A percentile compares a stretch with the other conserved stretches of the same genome.
phyloP scores from a whole-genome alignment of 139 green algal genomes.

The Closterium sp. region DNA sequence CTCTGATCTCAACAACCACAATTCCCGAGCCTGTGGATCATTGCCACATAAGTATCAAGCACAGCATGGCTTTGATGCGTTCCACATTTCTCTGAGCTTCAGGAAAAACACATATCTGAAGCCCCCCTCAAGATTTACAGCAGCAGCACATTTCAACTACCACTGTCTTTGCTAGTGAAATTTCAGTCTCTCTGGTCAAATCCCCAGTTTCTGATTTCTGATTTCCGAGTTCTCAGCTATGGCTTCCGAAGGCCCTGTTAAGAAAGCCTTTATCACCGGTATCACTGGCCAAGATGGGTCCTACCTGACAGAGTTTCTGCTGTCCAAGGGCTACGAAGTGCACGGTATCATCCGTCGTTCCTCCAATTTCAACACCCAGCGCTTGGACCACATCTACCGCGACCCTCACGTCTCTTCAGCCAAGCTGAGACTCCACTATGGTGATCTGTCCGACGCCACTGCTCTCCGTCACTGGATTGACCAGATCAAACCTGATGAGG shows the following conservation, averaged over 20 bases:
- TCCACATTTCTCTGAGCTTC: neutral
- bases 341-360: conserved; percentile 67
- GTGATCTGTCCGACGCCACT: conserved; percentile 63
- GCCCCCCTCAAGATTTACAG: too few species aligned
- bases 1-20: neutral
- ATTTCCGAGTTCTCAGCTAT: neutral
- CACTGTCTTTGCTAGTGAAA: too few species aligned
- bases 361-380: conserved; percentile 63
- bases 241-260: conserved; percentile 29
- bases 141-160: too few species aligned
- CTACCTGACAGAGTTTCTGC: conserved; percentile 73
- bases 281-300: conserved; percentile 68
- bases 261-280: conserved; percentile 68
- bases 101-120: neutral
- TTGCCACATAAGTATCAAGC: neutral
- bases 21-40: neutral
- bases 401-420: conserved; percentile 28
- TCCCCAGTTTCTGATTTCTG: neutral
- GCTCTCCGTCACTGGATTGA: conserved; percentile 49
- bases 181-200: neutral
- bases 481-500: conserved; percentile 64
- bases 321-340: conserved; percentile 70
- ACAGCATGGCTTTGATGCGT: neutral
- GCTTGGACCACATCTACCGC: conserved; percentile 62
- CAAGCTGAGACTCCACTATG: conserved; percentile 59